Conservation (phyloP, 192 early-diverging fungal species). For the Backusella liffmaniae region DNA sequence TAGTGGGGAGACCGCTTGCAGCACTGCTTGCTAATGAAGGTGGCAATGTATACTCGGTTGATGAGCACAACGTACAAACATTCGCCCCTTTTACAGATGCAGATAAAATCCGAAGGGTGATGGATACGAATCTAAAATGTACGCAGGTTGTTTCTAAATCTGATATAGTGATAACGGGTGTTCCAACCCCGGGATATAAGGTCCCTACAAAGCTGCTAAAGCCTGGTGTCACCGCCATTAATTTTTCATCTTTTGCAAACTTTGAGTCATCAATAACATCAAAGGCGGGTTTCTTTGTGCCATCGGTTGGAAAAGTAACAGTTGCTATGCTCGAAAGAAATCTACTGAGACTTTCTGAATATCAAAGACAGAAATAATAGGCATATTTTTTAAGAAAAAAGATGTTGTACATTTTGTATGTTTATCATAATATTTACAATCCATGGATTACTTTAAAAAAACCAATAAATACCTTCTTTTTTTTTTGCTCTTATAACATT, state of each 20-base stretch:
- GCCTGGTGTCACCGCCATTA: conserved; percentile 94
- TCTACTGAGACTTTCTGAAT: conserved; percentile 82
- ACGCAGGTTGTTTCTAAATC: conserved; percentile 80
- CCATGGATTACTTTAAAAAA: too few species aligned
- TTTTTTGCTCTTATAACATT: not conserved
- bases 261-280: conserved; percentile 90
- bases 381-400: not conserved
- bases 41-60: conserved; percentile 94
- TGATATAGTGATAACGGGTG: conserved; percentile 99
- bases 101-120: conserved; percentile 65
- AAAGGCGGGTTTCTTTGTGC: conserved; percentile 92
- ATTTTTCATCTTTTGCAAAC: conserved; percentile 97
- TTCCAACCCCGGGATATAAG: conserved; percentile 86
- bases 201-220: conserved; percentile 80
- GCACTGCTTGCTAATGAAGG: conserved; percentile 98
- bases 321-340: conserved; percentile 99
- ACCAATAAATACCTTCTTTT: too few species aligned
- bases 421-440: not conserved
- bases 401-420: not conserved
- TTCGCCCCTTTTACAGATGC: conserved; percentile 63
- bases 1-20: conserved; percentile 96
- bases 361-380: conserved; percentile 39
- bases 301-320: conserved; percentile 96
- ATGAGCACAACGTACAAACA: conserved; percentile 82
- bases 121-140: conserved; percentile 66